Evolutionary conservation across 257 asterid species (phyloP).

Genomic region (Orobanche coerulescens): DNA sequence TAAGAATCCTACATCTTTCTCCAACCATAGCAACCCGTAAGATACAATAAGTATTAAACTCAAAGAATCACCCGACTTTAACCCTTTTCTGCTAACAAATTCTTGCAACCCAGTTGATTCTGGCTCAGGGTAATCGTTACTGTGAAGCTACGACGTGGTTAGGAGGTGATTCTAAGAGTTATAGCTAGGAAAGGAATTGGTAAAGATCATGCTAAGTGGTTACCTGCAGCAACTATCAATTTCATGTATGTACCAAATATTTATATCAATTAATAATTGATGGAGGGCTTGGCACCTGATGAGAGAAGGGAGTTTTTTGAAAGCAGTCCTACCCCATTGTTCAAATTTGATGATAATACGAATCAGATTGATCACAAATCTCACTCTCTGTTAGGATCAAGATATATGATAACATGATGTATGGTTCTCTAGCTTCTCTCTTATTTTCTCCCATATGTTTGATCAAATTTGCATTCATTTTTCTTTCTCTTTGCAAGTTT

Average conservation of each 20-base stretch:
- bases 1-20: too few species aligned
- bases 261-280: slow-evolving; percentile 73
- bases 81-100: too few species aligned
- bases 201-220: slow-evolving; percentile 98
- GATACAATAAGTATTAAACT: too few species aligned
- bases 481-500: too few species aligned
- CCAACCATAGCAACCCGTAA: too few species aligned
- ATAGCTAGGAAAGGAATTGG: slow-evolving; percentile 97
- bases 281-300: slow-evolving; percentile 56
- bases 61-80: too few species aligned
- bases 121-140: slow-evolving; percentile 71
- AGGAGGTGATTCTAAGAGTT: slow-evolving; percentile 79
- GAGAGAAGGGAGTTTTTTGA: slow-evolving; percentile 60
- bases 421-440: too few species aligned
- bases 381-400: too few species aligned
- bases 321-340: slow-evolving; percentile 89
- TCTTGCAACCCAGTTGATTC: neutral
- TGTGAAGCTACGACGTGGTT: slow-evolving; percentile 95
- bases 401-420: too few species aligned
- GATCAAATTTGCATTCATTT: too few species aligned
- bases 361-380: slow-evolving; percentile 45
- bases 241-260: slow-evolving; percentile 96
- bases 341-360: slow-evolving; percentile 45
- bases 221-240: slow-evolving; percentile 96
- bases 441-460: too few species aligned